Evolutionary conservation across 805 yeast species (phyloP).

Genomic region (Candida palmyrensis): DNA sequence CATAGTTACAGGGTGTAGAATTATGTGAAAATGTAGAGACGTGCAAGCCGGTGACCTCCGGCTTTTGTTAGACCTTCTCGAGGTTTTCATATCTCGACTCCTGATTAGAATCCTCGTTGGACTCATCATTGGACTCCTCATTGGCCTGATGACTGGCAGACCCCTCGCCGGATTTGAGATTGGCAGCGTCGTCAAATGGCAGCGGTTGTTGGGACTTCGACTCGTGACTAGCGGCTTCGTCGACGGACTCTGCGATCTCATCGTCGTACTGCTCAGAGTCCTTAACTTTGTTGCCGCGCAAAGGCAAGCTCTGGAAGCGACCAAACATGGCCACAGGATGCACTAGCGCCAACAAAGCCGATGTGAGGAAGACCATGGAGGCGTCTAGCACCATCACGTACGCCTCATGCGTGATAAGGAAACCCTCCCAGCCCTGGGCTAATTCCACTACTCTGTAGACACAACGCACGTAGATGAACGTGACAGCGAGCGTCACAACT

Average conservation of each 20-base stretch:
- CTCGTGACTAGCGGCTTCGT: neutral
- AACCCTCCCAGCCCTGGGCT: conserved; percentile 67
- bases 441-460: conserved; percentile 71
- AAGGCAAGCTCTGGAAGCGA: conserved; percentile 27
- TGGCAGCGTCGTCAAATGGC: no score
- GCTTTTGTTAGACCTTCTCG: no score
- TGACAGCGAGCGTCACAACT: conserved; percentile 42
- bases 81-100: no score
- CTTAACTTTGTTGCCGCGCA: conserved; percentile 5
- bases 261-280: neutral
- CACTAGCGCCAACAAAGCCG: conserved; percentile 25
- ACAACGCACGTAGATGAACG: conserved; percentile 60
- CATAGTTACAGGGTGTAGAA: no score
- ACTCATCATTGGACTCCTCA: no score
- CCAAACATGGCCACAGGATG: conserved; percentile 64
- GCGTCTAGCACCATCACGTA: conserved; percentile 37
- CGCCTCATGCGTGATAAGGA: conserved; percentile 44
- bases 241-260: neutral
- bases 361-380: conserved; percentile 20
- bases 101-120: no score
- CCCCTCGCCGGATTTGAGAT: no score
- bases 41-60: no score
- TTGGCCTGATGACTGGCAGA: no score
- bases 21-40: no score
- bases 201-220: no score